phyloP scores from a whole-genome alignment of 2,329 filamentous ascomycete species.

The Pseudogymnoascus sp. region DNA sequence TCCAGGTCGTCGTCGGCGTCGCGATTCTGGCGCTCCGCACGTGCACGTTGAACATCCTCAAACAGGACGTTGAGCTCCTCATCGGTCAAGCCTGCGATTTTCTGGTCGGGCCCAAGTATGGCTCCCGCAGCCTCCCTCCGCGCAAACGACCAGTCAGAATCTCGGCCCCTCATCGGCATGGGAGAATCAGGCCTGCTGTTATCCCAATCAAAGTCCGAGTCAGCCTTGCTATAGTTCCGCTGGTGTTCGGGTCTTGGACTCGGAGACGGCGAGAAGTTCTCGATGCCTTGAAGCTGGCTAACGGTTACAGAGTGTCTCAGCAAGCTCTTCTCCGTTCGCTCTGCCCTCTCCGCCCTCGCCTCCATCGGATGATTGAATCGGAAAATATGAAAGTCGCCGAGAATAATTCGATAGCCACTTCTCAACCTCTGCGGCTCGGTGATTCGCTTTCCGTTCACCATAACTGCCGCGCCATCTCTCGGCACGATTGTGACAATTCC shows the following conservation, averaged over 20 bases:
- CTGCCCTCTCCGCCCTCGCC: slow-evolving; percentile 77
- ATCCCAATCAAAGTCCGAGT: slow-evolving; percentile 62
- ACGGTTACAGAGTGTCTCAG: slow-evolving; percentile 72
- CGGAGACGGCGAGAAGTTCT: slow-evolving; percentile 49
- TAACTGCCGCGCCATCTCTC: slow-evolving; percentile 84
- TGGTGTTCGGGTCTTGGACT: slow-evolving; percentile 61
- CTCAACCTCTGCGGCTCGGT: slow-evolving; percentile 77
- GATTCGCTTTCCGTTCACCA: slow-evolving; percentile 93
- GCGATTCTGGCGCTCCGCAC: slow-evolving; percentile 65
- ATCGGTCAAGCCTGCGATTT: slow-evolving; percentile 80
- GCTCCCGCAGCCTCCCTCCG: slow-evolving; percentile 87
- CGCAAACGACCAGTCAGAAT: slow-evolving; percentile 92
- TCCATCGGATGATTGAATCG: slow-evolving; percentile 97
- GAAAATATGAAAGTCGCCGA: slow-evolving; percentile 98
- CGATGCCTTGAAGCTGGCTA: slow-evolving; percentile 39
- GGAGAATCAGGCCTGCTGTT: slow-evolving; percentile 75
- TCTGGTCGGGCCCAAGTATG: slow-evolving; percentile 82
- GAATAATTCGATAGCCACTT: slow-evolving; percentile 88
- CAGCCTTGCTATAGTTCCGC: slow-evolving; percentile 64
- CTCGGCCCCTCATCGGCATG: slow-evolving; percentile 59
- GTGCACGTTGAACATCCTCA: slow-evolving; percentile 83
- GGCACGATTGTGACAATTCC: slow-evolving; percentile 89
- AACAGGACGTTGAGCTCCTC: slow-evolving; percentile 91
- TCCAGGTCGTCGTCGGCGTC: slow-evolving; percentile 86
- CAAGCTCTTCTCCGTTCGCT: slow-evolving; percentile 58